A percentile compares a stretch with the other conserved stretches of the same genome.
phyloP scores from a whole-genome alignment of 192 early-diverging fungal species.

The Chytriomyces hyalinus region DNA sequence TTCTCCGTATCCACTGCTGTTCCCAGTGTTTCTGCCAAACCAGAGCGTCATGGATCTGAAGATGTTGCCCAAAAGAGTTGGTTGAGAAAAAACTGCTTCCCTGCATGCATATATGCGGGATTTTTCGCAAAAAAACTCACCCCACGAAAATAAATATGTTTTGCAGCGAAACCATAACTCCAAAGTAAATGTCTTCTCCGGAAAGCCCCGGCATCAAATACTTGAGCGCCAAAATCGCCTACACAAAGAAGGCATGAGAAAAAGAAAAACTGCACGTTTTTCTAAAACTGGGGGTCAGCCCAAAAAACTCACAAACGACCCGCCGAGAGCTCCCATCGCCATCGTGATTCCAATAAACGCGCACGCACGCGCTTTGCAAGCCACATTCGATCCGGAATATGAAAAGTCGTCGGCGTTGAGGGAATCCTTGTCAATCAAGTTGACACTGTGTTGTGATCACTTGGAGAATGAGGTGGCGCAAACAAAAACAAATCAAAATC shows the following conservation, averaged over 20 bases:
- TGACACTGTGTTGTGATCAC: conserved; percentile 39
- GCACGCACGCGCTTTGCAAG: conserved; percentile 54
- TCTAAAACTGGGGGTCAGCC: neutral
- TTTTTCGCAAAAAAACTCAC: conserved; percentile 29
- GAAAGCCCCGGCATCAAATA: conserved; percentile 50
- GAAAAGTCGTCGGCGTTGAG: conserved; percentile 49
- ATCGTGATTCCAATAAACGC: conserved; percentile 60
- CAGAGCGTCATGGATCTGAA: conserved; percentile 57
- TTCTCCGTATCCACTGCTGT: no score
- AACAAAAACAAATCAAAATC: no score
- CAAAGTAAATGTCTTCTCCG: conserved; percentile 54
- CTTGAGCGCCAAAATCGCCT: conserved; percentile 54
- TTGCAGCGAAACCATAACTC: conserved; percentile 47
- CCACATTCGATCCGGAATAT: conserved; percentile 39
- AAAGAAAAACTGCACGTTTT: neutral
- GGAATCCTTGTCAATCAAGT: conserved; percentile 55
- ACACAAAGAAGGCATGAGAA: neutral
- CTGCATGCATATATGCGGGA: neutral
- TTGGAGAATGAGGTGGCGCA: no score
- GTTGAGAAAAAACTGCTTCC: neutral
- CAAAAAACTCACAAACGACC: conserved; percentile 42
- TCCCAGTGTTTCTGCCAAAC: conserved; percentile 51
- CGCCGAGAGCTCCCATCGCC: conserved; percentile 55
- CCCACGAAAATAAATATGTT: conserved; percentile 57
- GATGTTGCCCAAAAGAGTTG: neutral